These are phyloP conservation scores for Monosporozyma servazzii DNA, from an alignment of 805 yeast genomes.

Conservation along the genomic window DNA sequence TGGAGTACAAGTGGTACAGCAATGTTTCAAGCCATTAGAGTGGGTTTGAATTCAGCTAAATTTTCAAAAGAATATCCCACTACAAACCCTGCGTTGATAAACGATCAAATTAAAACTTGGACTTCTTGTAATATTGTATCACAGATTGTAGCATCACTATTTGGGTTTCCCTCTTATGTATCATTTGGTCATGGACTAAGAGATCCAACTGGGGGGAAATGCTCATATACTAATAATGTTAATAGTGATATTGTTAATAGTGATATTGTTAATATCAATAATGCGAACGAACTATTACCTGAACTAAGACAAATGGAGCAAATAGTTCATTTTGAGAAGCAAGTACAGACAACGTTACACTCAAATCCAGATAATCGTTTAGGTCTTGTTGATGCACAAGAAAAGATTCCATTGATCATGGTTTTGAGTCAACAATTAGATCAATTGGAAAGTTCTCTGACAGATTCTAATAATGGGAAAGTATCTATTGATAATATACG, in stretches of 20 bases:
- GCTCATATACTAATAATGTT: not conserved
- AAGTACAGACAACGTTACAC: conserved; percentile 65
- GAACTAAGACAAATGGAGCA: conserved; percentile 66
- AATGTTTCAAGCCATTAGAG: conserved; percentile 79
- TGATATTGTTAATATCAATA: not conserved
- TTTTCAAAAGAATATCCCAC: conserved; percentile 42
- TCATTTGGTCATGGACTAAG: conserved; percentile 53
- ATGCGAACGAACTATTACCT: conserved; percentile 34
- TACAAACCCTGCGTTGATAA: conserved; percentile 33
- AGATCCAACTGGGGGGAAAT: not conserved
- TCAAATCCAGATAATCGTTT: conserved; percentile 56
- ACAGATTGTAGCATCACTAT: conserved; percentile 80
- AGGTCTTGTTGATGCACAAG: conserved; percentile 57
- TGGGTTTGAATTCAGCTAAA: conserved; percentile 81
- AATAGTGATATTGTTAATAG: too few relatives aligned
- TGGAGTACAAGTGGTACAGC: conserved; percentile 95
- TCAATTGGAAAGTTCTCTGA: conserved; percentile 44
- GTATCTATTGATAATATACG: conserved; percentile 53
- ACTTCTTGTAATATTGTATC: conserved; percentile 83
- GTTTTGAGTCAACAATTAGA: conserved; percentile 66
- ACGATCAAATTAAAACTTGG: conserved; percentile 87
- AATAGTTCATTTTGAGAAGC: conserved; percentile 77
- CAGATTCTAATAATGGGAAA: not conserved
- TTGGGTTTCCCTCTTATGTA: conserved; percentile 90
- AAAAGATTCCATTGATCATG: conserved; percentile 63